These are phyloP conservation scores for Priceomyces medius DNA, from an alignment of 805 yeast genomes.

Conservation along the genomic window DNA sequence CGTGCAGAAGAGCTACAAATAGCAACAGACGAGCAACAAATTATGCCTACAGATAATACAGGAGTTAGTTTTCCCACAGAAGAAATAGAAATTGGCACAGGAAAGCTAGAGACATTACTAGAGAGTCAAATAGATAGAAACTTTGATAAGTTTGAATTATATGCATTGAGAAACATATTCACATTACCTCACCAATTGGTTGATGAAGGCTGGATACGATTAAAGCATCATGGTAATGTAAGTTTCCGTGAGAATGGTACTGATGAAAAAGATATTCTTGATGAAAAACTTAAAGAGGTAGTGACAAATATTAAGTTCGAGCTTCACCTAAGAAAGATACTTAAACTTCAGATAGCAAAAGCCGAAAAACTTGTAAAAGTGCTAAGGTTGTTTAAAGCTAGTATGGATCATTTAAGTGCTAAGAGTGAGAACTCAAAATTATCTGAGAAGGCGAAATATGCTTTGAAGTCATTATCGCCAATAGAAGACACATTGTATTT, in stretches of 20 bases:
- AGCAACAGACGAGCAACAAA: conserved; percentile 11
- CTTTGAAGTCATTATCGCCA: conserved; percentile 40
- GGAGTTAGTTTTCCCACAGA: conserved; percentile 24
- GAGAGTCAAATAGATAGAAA: conserved; percentile 76
- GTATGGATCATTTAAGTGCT: conserved; percentile 25
- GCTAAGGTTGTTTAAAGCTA: conserved; percentile 29
- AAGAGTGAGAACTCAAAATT: conserved; percentile 16
- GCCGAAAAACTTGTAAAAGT: conserved; percentile 34
- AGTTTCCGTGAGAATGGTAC: conserved; percentile 14
- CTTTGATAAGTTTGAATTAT: conserved; percentile 84
- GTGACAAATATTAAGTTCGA: conserved; percentile 43
- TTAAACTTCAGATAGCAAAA: conserved; percentile 39
- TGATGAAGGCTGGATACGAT: conserved; percentile 61
- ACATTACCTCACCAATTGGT: conserved; percentile 66
- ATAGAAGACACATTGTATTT: conserved; percentile 48
- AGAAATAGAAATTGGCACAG: conserved; percentile 77
- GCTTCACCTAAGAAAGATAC: conserved; percentile 39
- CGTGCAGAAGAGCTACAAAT: conserved; percentile 15
- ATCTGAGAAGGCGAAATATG: conserved; percentile 20
- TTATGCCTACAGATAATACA: conserved; percentile 16
- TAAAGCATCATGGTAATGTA: conserved; percentile 68
- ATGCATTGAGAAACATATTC: conserved; percentile 73
- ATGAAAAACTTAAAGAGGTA: conserved; percentile 29
- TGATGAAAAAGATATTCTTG: conserved; percentile 18
- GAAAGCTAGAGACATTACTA: conserved; percentile 70